These are phyloP conservation scores for Neonectria hederae DNA, from an alignment of 2,329 filamentous ascomycete species.

Conservation along the genomic window DNA sequence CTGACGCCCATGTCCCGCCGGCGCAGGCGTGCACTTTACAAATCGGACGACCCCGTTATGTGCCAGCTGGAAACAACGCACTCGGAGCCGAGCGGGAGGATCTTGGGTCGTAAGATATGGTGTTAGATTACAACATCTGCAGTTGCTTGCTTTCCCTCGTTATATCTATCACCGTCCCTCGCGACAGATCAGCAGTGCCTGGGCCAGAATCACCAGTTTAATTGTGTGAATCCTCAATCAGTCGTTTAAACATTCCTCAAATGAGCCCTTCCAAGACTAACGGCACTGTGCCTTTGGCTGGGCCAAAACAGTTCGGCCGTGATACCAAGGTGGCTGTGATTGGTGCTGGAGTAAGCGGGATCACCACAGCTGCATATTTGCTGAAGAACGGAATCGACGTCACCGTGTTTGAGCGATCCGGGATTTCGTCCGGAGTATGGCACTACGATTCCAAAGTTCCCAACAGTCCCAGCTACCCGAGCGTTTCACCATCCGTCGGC, in stretches of 20 bases:
- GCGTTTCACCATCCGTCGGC: slow-evolving; percentile 40
- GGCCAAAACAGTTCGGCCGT: slow-evolving; percentile 14
- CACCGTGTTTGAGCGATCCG: slow-evolving; percentile 50
- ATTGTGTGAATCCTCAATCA: not conserved
- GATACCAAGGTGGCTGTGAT: slow-evolving; percentile 48
- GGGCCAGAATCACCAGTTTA: not conserved
- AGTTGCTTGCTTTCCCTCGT: not conserved
- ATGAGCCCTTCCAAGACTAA: slow-evolving; percentile 33
- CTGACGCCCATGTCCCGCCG: slow-evolving; percentile 9
- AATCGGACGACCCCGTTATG: slow-evolving; percentile 2
- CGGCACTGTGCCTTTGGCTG: slow-evolving; percentile 3
- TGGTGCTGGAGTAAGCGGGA: slow-evolving; percentile 53
- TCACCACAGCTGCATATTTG: slow-evolving; percentile 50
- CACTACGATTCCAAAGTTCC: slow-evolving; percentile 46
- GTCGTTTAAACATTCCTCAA: fast-evolving
- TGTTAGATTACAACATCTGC: slow-evolving; percentile 18
- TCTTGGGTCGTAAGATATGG: slow-evolving; percentile 22
- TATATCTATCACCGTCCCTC: slow-evolving; percentile 15
- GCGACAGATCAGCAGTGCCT: not conserved
- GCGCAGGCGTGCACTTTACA: slow-evolving; percentile 5
- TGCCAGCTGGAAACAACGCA: slow-evolving; percentile 7
- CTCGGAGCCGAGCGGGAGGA: slow-evolving; percentile 26
- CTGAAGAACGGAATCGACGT: slow-evolving; percentile 48
- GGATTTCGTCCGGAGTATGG: slow-evolving; percentile 51
- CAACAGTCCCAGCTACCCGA: slow-evolving; percentile 47